A percentile compares a stretch with the other conserved stretches of the same genome.
phyloP scores from a whole-genome alignment of 495 filamentous ascomycete genomes.

The Penicillium alfredii region DNA sequence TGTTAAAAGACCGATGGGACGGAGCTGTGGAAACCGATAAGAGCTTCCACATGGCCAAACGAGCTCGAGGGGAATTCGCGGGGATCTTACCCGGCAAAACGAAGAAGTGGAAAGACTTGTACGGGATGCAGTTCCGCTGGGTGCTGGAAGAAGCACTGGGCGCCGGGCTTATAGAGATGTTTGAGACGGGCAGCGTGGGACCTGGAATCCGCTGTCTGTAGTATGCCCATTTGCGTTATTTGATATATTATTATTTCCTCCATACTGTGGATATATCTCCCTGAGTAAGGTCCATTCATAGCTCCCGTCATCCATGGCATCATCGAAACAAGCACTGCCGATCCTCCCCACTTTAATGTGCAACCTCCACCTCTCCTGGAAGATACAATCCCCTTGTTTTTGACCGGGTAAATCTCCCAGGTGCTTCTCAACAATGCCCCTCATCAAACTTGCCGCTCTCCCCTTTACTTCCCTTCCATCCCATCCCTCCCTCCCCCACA shows the following conservation, averaged over 20 bases:
- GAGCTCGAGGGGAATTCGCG: constrained; percentile 59
- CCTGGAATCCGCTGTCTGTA: constrained; percentile 57
- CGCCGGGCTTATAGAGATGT: constrained; percentile 72
- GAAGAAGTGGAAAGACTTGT: constrained; percentile 75
- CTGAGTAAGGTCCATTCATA: too few relatives aligned
- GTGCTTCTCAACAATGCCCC: constrained; percentile 13
- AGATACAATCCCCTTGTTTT: too few relatives aligned
- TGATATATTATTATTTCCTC: too few relatives aligned
- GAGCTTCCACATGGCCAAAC: constrained; percentile 52
- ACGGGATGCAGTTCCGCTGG: constrained; percentile 74
- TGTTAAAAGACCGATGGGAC: constrained; percentile 75
- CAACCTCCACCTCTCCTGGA: too few relatives aligned
- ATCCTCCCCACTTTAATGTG: too few relatives aligned
- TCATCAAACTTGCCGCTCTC: constrained; percentile 25
- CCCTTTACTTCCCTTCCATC: constrained; percentile 27
- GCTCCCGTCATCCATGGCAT: too few relatives aligned
- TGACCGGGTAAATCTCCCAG: too few relatives aligned
- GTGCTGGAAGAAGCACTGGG: constrained; percentile 72
- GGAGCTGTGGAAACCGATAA: constrained; percentile 60
- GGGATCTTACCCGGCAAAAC: constrained; percentile 68
- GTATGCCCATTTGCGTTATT: constrained; percentile 5
- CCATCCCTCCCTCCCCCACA: constrained; percentile 23
- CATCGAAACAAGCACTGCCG: too few relatives aligned
- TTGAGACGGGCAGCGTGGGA: constrained; percentile 80
- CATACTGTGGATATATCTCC: too few relatives aligned